A percentile compares a stretch with the other conserved stretches of the same genome.
Evolutionary conservation across 1,284 basidiomycete species (phyloP).

Genomic region (Peniophora sp.): DNA sequence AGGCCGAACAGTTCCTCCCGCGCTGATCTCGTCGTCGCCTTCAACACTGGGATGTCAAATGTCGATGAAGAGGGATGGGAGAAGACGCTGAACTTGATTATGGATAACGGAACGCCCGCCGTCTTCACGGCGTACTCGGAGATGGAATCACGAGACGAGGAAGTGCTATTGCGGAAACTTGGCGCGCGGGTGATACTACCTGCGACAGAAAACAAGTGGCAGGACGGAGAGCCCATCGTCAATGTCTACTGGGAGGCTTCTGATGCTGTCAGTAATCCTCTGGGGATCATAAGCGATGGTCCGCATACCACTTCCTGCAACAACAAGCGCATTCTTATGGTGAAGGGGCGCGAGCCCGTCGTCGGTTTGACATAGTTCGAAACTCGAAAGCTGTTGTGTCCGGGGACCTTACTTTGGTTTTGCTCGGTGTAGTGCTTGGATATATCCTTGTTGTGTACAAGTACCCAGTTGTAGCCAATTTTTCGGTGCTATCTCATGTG

Average conservation of each 20-base stretch:
- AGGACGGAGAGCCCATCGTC: background rate
- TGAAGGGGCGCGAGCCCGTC: too few relatives aligned
- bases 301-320: too few relatives aligned
- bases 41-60: conserved; percentile 12
- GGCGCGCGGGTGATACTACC: background rate
- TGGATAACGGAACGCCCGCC: background rate
- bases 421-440: too few relatives aligned
- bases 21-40: conserved; percentile 8
- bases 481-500: too few relatives aligned
- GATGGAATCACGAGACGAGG: background rate
- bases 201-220: background rate
- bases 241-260: background rate
- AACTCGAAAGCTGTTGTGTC: too few relatives aligned
- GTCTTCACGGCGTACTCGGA: conserved; percentile 1
- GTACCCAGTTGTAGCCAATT: too few relatives aligned
- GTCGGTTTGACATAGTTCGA: background rate
- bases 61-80: background rate
- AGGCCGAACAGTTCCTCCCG: too few relatives aligned
- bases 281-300: too few relatives aligned
- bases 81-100: background rate
- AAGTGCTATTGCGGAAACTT: background rate
- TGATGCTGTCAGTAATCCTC: too few relatives aligned
- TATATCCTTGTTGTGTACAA: too few relatives aligned
- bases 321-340: too few relatives aligned
- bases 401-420: too few relatives aligned